Evolutionary conservation across 2,329 filamentous ascomycete genomes (phyloP), one percentile per base, ranked within the genome.

Genomic region (Monilinia aucupariae): DNA sequence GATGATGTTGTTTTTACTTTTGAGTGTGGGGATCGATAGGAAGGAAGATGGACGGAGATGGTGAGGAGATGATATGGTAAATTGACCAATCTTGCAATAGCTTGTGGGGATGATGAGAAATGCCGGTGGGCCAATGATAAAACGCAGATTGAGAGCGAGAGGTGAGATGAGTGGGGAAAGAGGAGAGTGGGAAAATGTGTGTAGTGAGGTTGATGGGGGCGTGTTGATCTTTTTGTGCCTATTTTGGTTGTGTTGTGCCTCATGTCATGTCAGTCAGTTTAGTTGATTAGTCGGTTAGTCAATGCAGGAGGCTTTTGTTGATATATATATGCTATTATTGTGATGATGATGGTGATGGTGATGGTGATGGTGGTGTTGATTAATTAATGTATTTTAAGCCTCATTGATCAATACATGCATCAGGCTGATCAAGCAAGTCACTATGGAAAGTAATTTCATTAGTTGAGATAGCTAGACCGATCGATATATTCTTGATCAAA

Each of bases 281-380:
- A 30, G 27, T 61, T 58, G 48, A 41, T 58, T 32, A 41, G 48
- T 62, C 56, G 48, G 59, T 62, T 51, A 37, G 59, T 62, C 59
- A 62, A 62, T 58, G 59, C 59, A 62, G 59, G 59, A 62, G 59
- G 59, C 43, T 55, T 62, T 62, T 56, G 51, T 62, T 49, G 41
- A 62, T 56, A 48, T 27, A 20, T 39, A 3, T 13, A 59, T 25
- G n/a, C n/a, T 3, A 0, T 34, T 30, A 48, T 50, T 1, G 7
- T 59, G n/a, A 49, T 13, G 25, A 3, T 32, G 27, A 45, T 30
- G 27, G 6, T 30, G 6, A 30, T 30, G 27, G 6, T 3, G 6
- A 30, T 30, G 27, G 6, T 30, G 6, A 30, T 30, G 27, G 6
- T 3, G 6, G 6, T 30, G n/a, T n/a, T n/a, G n/a, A 30, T 30